Base-by-base conservation (phyloP, 305 asterid genomes). In the Fraxinus latifolia region DNA sequence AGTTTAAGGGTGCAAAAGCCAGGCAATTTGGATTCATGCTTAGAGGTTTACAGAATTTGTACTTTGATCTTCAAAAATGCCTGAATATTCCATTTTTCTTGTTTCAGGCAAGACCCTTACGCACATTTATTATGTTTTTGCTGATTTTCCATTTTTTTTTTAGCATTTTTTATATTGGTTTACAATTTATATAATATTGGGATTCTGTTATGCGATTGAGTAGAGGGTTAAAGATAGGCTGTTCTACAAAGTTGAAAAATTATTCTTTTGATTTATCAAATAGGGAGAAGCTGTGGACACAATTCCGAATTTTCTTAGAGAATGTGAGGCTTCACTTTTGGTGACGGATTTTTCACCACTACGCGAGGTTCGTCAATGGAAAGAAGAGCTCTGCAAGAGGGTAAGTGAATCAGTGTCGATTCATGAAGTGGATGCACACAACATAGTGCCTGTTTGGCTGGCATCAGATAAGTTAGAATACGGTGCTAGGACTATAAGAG, bases 301-400 rank as follows among this genome's bases (percentile, higher is more conserved):
- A 19, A 93, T 95, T 85, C 99, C 97, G 0, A 83, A 76, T 27
- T 95, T 95, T 77, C 84, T 95, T 62, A 81, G 85, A 83, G 95
- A 95, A 81, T 90, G 92, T 37, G 97, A 93, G 32, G 99, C 98
- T 71, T 95, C 98, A 2, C 95, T 95, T 80, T 84, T 95, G 91
- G 98, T 95, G 67, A 95, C 95, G 7, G 99, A 95, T 83, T 95
- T 94, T 89, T 95, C 98, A 19, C 99, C 99, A 0, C 82, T 95
- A 71, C 86, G 98, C 27, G 98, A 95, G 86, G 94, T 91, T 83
- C 84, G 88, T 67, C 88, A 88, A 62, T 94, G 97, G 97, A 95
- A 95, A 86, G 93, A 92, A 15, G 91, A 87, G 42, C 85, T 94
- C 65, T 86, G 92, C 86, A 82, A 85, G 85, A 85, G 87, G 77